phyloP scores from a whole-genome alignment of 1,284 basidiomycete genomes.

The Sanghuangporus weigelae region DNA sequence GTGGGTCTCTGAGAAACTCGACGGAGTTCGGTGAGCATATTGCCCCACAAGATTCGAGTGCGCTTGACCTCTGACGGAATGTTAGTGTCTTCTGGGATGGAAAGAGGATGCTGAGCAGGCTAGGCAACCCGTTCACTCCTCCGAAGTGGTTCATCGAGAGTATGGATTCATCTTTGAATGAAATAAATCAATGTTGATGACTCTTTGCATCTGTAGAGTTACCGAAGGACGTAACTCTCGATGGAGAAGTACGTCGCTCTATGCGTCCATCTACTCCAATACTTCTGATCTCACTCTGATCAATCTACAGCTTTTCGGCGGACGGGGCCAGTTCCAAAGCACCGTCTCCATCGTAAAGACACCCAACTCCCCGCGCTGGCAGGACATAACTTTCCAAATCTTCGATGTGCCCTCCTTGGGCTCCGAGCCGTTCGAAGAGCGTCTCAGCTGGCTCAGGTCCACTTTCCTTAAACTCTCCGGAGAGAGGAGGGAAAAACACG shows the following conservation, averaged over 20 bases:
- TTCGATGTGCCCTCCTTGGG: constrained; percentile 61
- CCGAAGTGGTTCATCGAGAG: constrained; percentile 58
- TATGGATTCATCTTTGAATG: constrained; percentile 25
- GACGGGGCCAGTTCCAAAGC: constrained; percentile 52
- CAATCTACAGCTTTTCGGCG: constrained; percentile 42
- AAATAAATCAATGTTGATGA: not conserved
- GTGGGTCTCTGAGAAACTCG: constrained; percentile 66
- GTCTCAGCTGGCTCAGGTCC: constrained; percentile 41
- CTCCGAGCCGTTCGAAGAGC: constrained; percentile 49
- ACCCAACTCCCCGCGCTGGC: constrained; percentile 52
- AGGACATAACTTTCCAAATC: constrained; percentile 56
- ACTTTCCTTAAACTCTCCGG: constrained; percentile 43
- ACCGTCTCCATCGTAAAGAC: constrained; percentile 58
- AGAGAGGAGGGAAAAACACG: constrained; percentile 36
- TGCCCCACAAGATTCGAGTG: not conserved
- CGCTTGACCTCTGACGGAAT: not conserved
- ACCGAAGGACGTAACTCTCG: constrained; percentile 52
- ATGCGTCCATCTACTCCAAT: constrained; percentile 14
- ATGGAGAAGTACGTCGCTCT: constrained; percentile 43
- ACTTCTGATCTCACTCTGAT: constrained; percentile 18
- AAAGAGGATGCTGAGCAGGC: constrained; percentile 48
- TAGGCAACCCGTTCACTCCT: constrained; percentile 56
- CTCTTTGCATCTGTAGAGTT: constrained; percentile 36
- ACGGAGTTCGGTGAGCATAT: constrained; percentile 46
- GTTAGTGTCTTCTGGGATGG: constrained; percentile 53